Base-by-base conservation (phyloP, 495 filamentous ascomycete species). In the Trichoderma virens region DNA sequence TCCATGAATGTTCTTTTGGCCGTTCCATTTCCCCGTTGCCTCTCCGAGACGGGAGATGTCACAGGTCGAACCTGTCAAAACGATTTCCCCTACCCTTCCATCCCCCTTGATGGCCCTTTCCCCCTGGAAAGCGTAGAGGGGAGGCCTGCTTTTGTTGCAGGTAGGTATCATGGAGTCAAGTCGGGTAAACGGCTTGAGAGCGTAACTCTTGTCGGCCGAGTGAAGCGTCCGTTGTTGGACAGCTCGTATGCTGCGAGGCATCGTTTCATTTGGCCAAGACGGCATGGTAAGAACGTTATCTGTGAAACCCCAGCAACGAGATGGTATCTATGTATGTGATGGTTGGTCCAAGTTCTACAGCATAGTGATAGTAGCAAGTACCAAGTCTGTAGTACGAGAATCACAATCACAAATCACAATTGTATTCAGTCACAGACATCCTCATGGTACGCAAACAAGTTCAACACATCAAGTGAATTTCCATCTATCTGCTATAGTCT, bases 41-140 rank as follows among this genome's bases (percentile, higher is more conserved):
- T 23, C n/a, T 20, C 18, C 18, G 51, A 16, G 51, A 56, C 23
- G 23, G 28, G 7, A 56, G 23, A 56, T 56, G 51, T 56, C 51
- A 56, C 51, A 56, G 25, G 51, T 56, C 51, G 11, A 56, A 30
- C 18, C 51, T 56, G 51, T 56, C 51, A 56, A 56, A 56, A 20
- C 5, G 25, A 27, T 9, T 27, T 30, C 23, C 25, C 20, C 23
- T 2, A 2, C 47, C 51, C 51, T 8, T 6, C 51, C 25, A n/a
- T n/a, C 25, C 51, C 13, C 51, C 11, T 27, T n/a, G 23, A n/a
- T 28, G 14, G 13, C 51, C 11, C 7, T 8, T 30, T 56, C 45
- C n/a, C n/a, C n/a, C n/a, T n/a, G n/a, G n/a, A n/a, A n/a, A n/a
- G n/a, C n/a, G n/a, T n/a, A n/a, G n/a, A 18, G 8, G 6, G 14